Conservation (phyloP, 2,329 filamentous ascomycete genomes). For the Claviceps paspali region DNA sequence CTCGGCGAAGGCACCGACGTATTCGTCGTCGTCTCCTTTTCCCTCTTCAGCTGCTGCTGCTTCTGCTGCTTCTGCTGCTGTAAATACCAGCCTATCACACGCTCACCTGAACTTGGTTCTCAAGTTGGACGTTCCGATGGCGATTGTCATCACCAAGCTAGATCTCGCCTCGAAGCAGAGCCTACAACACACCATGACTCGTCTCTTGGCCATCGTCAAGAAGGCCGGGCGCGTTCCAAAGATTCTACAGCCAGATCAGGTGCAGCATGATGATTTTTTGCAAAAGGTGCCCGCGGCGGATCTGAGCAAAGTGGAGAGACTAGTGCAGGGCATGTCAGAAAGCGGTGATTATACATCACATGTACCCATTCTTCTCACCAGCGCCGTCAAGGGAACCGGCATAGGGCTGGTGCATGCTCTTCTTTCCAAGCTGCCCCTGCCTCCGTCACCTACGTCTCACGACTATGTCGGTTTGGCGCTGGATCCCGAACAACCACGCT, state of each 20-base stretch:
- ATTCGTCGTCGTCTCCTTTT: not conserved
- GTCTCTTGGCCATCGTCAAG: constrained; percentile 66
- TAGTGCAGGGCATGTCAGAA: constrained; percentile 34
- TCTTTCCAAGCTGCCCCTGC: constrained; percentile 59
- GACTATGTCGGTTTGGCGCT: constrained; percentile 39
- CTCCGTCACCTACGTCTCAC: constrained; percentile 34
- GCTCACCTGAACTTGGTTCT: constrained; percentile 77
- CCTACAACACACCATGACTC: constrained; percentile 54
- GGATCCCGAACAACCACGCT: constrained; percentile 43
- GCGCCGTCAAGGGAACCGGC: constrained; percentile 70
- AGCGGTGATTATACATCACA: constrained; percentile 28
- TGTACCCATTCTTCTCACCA: constrained; percentile 79
- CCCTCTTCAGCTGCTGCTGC: not conserved
- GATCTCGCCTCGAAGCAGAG: constrained; percentile 66
- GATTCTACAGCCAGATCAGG: constrained; percentile 47
- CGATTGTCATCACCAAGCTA: constrained; percentile 78
- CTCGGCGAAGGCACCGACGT: constrained; percentile 30
- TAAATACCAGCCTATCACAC: constrained; percentile 55
- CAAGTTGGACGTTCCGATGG: constrained; percentile 60
- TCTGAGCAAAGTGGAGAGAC: constrained; percentile 38
- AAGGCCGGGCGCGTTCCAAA: constrained; percentile 56
- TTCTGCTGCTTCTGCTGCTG: constrained; percentile 13
- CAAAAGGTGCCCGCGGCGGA: constrained; percentile 41
- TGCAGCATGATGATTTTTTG: constrained; percentile 35
- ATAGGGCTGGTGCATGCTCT: constrained; percentile 72